A percentile compares a stretch with the other conserved stretches of the same genome.
Evolutionary conservation across 2,329 filamentous ascomycete genomes (phyloP).

Genomic region (Xylaria multiplex): DNA sequence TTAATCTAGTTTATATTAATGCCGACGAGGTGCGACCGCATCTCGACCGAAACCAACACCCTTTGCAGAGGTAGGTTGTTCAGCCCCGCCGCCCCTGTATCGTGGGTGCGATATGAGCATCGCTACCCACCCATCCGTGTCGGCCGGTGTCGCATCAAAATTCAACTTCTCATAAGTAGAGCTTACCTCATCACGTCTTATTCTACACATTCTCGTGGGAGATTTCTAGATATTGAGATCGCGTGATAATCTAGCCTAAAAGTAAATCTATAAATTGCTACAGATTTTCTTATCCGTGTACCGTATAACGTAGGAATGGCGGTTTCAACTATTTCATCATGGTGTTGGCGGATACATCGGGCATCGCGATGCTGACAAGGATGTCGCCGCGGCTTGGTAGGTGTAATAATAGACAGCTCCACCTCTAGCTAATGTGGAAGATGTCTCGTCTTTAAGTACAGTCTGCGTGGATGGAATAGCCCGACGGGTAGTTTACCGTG

Average conservation of each 20-base stretch:
- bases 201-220: too few relatives aligned
- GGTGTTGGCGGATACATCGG: background rate
- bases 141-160: background rate
- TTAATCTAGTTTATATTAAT: constrained; percentile 6
- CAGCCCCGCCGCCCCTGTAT: constrained; percentile 1
- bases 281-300: background rate
- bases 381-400: background rate
- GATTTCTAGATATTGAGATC: background rate
- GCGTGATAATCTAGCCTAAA: too few relatives aligned
- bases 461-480: background rate
- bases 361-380: background rate
- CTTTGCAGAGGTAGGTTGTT: constrained; percentile 1
- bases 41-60: background rate
- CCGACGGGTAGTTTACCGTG: background rate
- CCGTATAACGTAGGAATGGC: background rate
- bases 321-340: background rate
- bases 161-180: background rate
- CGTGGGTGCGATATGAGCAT: background rate
- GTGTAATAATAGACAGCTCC: constrained; percentile 3
- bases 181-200: background rate
- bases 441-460: background rate
- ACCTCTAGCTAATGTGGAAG: constrained; percentile 5
- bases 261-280: background rate
- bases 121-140: background rate
- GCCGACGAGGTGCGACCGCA: background rate